Percentiles rank a stretch among this genome's conserved stretches.
Evolutionary conservation across 164 flowering plant genomes (phyloP).

Genomic region (Taxillus chinensis): DNA sequence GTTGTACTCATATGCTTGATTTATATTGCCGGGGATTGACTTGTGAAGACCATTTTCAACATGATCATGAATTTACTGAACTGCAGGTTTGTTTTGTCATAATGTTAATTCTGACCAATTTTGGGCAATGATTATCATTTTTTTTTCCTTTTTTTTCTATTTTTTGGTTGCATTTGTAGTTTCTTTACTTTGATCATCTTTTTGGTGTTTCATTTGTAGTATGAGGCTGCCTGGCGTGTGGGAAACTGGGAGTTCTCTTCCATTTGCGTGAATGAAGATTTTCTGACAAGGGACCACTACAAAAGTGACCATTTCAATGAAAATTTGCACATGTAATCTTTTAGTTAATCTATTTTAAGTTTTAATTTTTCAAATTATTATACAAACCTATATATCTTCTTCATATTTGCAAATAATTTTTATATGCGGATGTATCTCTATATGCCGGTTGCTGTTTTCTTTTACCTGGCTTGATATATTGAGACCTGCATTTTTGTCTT

Average conservation of each 20-base stretch:
- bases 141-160: too few species aligned
- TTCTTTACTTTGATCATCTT: neutral
- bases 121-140: neutral
- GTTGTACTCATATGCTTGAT: constrained; percentile 81
- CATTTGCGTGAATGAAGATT: constrained; percentile 27
- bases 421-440: too few species aligned
- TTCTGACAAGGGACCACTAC: constrained; percentile 18
- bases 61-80: constrained; percentile 73
- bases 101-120: neutral
- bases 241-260: constrained; percentile 95
- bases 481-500: too few species aligned
- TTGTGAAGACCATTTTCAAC: constrained; percentile 50
- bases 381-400: too few species aligned
- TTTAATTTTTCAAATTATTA: too few species aligned
- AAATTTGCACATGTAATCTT: constrained; percentile 66
- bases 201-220: constrained; percentile 30
- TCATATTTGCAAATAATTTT: too few species aligned
- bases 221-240: constrained; percentile 98
- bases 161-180: too few species aligned
- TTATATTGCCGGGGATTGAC: constrained; percentile 83
- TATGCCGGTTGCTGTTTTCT: too few species aligned
- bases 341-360: neutral
- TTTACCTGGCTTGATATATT: too few species aligned
- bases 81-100: constrained; percentile 54
- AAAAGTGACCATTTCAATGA: constrained; percentile 54